Evolutionary conservation across 345 rosid species (phyloP).

Genomic region (Noccaea caerulescens): DNA sequence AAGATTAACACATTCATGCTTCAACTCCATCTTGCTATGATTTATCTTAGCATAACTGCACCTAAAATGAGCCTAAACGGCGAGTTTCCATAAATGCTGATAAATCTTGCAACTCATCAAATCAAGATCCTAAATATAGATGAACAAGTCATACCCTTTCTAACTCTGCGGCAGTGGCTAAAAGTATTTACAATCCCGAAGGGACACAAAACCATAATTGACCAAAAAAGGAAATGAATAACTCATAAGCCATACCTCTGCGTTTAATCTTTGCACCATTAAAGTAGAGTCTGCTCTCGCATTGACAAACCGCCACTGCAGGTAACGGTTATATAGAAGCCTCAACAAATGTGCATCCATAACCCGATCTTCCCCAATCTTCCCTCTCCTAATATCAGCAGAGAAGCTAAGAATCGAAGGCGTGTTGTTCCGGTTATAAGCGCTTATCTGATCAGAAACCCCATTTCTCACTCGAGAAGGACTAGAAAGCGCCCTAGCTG

Average conservation of each 20-base stretch:
- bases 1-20: slow-evolving; percentile 23
- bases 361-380: slow-evolving; percentile 70
- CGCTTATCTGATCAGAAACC: slow-evolving; percentile 51
- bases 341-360: slow-evolving; percentile 81
- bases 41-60: not conserved
- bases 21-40: slow-evolving; percentile 7
- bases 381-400: slow-evolving; percentile 85
- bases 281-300: slow-evolving; percentile 79
- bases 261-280: slow-evolving; percentile 63
- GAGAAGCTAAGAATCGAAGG: slow-evolving; percentile 79
- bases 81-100: not conserved
- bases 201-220: not conserved
- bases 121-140: slow-evolving; percentile 14
- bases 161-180: slow-evolving; percentile 12
- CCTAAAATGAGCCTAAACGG: slow-evolving; percentile 17
- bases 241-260: slow-evolving; percentile 66
- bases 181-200: slow-evolving; percentile 14
- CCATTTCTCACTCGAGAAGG: slow-evolving; percentile 64
- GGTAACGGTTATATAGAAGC: slow-evolving; percentile 72
- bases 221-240: not conserved
- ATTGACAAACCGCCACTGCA: slow-evolving; percentile 92
- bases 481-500: slow-evolving; percentile 44
- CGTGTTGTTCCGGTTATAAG: slow-evolving; percentile 48
- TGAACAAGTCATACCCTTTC: slow-evolving; percentile 7
- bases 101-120: not conserved